Evolutionary conservation across 2,329 filamentous ascomycete genomes (phyloP), one percentile per base, ranked within the genome.

Genomic region (Pyricularia grisea): DNA sequence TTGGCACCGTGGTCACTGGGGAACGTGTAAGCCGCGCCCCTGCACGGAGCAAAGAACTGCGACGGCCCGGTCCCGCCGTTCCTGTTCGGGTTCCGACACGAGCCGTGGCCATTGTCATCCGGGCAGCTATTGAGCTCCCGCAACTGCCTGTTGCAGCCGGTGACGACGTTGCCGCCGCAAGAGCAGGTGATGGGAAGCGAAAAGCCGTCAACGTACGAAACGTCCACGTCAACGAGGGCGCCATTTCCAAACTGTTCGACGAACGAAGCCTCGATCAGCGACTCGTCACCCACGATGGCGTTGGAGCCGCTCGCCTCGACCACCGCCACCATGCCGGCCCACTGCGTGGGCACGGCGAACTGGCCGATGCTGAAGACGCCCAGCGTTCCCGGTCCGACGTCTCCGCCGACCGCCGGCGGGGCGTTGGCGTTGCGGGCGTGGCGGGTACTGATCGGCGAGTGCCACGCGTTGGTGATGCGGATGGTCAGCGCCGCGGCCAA

Each of bases 1-100:
- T 84, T 80, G 9, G 75, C 76, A 66, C 84, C 82, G 0, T 83
- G 82, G 71, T 85, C 83, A 0, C 81, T 84, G 12, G 85, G 72
- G 72, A 85, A 84, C 0, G 83, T 83, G 68, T 84, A 84, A 0
- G 70, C 73, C 0, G 82, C 81, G 0, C 79, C 81, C 0, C 83
- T 80, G 70, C 85, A 83, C 0, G 70, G 67, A 0, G 82, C 82
- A 73, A 85, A 84, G 31, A 82, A 78, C 69, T 85, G 17, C 7
- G 28, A 58, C 50, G 66, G 27, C 27, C 27, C 17, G 7, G 3
- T 60, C 72, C 0, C 77, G 81, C 25, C 36, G 65, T 71, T 67
- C 6, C 71, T 70, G 42, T 68, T 58, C 0, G 73, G 74, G 68
- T 75, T 75, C 28, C 65, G 66, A 67, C 71, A 74, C 11, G 71